These are phyloP conservation scores for Phaeosphaeriaceae sp. DNA, from an alignment of 2,329 filamentous ascomycete species.

Conservation along the genomic window DNA sequence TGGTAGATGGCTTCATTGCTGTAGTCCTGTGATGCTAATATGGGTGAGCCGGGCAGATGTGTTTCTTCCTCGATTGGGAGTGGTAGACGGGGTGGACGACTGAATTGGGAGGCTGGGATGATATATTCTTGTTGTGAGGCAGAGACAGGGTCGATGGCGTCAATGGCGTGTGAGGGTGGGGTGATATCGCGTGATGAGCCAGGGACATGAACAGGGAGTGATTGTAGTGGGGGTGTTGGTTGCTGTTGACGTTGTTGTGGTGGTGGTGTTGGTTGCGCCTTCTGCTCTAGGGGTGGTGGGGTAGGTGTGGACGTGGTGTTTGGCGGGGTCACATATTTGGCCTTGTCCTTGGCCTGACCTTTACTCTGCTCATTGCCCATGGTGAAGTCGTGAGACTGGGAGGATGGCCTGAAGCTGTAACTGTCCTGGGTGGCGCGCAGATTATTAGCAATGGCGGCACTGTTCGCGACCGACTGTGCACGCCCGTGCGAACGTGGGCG, in stretches of 20 bases:
- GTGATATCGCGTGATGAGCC: constrained; percentile 26
- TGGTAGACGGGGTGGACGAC: constrained; percentile 84
- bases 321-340: too few relatives aligned
- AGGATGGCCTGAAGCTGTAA: constrained; percentile 13
- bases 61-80: constrained; percentile 93
- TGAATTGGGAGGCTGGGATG: constrained; percentile 53
- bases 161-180: constrained; percentile 14
- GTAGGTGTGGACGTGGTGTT: constrained; percentile 19
- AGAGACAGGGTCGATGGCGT: constrained; percentile 37
- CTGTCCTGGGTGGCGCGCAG: constrained; percentile 41
- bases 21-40: constrained; percentile 74
- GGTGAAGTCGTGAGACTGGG: constrained; percentile 16
- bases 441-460: constrained; percentile 33
- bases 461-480: constrained; percentile 33
- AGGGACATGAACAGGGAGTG: constrained; percentile 50
- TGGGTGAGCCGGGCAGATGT: constrained; percentile 87
- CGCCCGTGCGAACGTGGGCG: constrained; percentile 38
- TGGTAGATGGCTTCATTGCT: constrained; percentile 51
- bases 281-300: constrained; percentile 8
- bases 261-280: too few relatives aligned
- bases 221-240: constrained; percentile 31
- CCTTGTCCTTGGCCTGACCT: constrained; percentile 21
- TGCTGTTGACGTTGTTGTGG: too few relatives aligned
- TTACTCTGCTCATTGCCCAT: constrained; percentile 52
- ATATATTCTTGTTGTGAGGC: constrained; percentile 46